Evolutionary conservation across 2,329 filamentous ascomycete species (phyloP).

Genomic region (Colletotrichum chrysophilum): DNA sequence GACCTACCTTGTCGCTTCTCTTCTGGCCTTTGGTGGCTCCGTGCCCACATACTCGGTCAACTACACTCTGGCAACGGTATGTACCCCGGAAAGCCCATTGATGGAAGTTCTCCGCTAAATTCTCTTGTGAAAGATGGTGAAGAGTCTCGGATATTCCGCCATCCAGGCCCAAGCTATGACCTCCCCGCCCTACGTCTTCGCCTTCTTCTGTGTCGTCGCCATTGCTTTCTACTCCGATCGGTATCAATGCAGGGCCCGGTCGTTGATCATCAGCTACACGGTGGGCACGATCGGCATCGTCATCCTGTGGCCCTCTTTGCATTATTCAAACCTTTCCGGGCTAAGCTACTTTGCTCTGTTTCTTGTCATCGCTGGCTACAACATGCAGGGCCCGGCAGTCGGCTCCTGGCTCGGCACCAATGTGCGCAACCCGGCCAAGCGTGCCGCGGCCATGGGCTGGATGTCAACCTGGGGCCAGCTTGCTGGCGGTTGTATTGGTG

Average conservation of each 20-base stretch:
- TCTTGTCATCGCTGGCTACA: background rate
- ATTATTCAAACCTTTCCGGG: background rate
- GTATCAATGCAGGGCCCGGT: background rate
- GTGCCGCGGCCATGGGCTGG: background rate
- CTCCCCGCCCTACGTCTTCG: background rate
- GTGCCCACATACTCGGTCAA: background rate
- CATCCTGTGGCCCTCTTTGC: background rate
- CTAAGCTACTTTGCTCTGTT: background rate
- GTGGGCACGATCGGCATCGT: background rate
- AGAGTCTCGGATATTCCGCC: background rate
- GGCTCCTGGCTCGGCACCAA: background rate
- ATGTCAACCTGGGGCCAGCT: background rate
- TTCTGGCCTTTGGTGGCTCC: background rate
- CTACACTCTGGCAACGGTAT: background rate
- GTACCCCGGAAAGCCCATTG: background rate
- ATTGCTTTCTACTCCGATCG: background rate
- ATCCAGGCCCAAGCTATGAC: background rate
- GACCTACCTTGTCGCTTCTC: background rate
- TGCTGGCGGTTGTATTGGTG: constrained; percentile 8
- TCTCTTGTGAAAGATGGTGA: background rate
- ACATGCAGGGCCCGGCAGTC: constrained; percentile 12
- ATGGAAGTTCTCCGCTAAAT: background rate
- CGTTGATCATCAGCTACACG: background rate
- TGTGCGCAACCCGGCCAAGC: background rate
- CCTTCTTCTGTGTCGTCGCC: background rate